These are phyloP conservation scores for Penicillium cinerascens DNA, from an alignment of 495 filamentous ascomycete genomes.

Conservation along the genomic window DNA sequence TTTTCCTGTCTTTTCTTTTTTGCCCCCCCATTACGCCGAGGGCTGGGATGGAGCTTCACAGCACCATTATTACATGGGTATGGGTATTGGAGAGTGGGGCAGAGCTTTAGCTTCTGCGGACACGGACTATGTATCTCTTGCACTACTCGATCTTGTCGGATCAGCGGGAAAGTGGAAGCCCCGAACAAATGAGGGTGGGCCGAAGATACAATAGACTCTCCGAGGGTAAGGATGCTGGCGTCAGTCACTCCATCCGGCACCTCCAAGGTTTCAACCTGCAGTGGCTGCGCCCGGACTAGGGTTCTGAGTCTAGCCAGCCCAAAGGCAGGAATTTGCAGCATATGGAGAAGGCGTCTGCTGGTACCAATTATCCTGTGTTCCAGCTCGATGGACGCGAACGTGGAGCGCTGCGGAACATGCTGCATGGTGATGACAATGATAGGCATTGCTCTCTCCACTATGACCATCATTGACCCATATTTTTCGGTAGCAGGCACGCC, in stretches of 20 bases:
- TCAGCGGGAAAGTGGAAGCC: neutral
- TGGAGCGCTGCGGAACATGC: neutral
- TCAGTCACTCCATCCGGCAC: neutral
- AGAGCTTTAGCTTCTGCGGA: slow-evolving; percentile 13
- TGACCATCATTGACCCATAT: slow-evolving; percentile 5
- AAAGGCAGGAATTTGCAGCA: slow-evolving; percentile 4
- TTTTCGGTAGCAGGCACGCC: neutral
- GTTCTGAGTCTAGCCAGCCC: slow-evolving; percentile 1
- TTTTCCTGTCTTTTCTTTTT: neutral
- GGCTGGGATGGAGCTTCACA: neutral
- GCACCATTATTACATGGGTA: slow-evolving; percentile 3
- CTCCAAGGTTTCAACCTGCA: slow-evolving; percentile 8
- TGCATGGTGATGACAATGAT: slow-evolving; percentile 11
- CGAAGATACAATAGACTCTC: slow-evolving; percentile 2
- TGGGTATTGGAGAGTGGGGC: slow-evolving; percentile 7
- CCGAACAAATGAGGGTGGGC: neutral
- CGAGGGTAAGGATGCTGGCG: neutral
- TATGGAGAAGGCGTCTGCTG: neutral
- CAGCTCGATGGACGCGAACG: slow-evolving; percentile 1
- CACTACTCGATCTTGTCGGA: slow-evolving; percentile 4
- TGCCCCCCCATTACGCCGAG: neutral
- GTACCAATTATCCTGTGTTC: slow-evolving; percentile 3
- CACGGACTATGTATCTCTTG: neutral
- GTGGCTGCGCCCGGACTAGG: slow-evolving; percentile 1
- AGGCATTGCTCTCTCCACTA: slow-evolving; percentile 7